Evolutionary conservation across 441 rosid species (phyloP).

Genomic region (Pelargonium citronellum): DNA sequence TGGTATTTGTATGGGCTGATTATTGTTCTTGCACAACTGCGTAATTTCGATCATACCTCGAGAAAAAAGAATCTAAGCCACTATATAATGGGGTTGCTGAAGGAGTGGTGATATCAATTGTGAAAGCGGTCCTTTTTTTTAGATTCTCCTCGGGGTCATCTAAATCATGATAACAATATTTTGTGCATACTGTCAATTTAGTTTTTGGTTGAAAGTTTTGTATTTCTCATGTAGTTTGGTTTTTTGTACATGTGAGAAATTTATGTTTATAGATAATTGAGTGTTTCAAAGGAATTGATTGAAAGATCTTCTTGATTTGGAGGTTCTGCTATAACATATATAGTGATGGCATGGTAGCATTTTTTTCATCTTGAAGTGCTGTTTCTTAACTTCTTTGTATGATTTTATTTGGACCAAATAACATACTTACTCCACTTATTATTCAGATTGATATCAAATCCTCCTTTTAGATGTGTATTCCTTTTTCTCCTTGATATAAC

Average conservation of each 20-base stretch:
- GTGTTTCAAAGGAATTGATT: not conserved
- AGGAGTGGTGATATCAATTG: not conserved
- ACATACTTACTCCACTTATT: too few species aligned
- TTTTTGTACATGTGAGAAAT: too few species aligned
- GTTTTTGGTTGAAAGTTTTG: constrained; percentile 1
- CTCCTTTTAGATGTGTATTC: not conserved
- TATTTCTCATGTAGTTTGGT: not conserved
- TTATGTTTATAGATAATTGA: too few species aligned
- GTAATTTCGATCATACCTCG: too few species aligned
- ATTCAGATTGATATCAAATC: not conserved
- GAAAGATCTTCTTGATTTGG: not conserved
- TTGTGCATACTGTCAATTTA: not conserved
- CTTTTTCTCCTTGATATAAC: not conserved
- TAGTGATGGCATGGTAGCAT: not conserved
- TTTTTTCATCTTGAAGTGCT: not conserved
- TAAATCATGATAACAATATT: not conserved
- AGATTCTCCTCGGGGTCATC: too few species aligned
- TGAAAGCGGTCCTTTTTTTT: not conserved
- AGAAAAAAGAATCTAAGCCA: too few species aligned
- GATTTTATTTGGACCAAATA: not conserved
- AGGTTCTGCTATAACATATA: not conserved
- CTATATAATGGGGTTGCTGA: not conserved
- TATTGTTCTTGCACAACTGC: not conserved
- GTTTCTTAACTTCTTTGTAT: not conserved
- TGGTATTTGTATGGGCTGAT: not conserved